Base-by-base conservation (phyloP, 768 basidiomycete genomes). In the Tulasnella sp. region DNA sequence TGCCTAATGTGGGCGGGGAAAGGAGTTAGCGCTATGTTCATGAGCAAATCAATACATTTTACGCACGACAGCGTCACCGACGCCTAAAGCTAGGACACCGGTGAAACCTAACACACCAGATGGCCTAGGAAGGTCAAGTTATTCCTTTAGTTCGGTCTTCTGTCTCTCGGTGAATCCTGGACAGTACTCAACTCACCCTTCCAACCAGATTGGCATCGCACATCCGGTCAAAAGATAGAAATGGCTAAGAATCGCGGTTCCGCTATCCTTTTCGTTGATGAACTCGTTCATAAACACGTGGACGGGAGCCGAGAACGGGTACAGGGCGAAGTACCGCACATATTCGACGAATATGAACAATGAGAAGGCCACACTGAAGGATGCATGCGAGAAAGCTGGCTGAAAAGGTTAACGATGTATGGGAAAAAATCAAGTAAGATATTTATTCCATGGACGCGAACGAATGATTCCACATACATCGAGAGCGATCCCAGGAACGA, bases 231-330 rank as follows among this genome's bases (percentile, higher is more conserved):
- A 74, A 46, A 99, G 74, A 73, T 97, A 99, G 68, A 99, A 99
- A 72, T 99, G 96, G 66, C 92, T 93, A 64, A 99, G 71, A 65
- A 99, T 93, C 25, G 92, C 96, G 10, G 93, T 94, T 2, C 96
- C 96, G 51, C 84, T 79, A 71, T 99, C 96, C 72, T 90, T 89
- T 65, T 85, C 79, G 72, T 99, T 96, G 69, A 98, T 75, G 68
- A 99, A 99, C 69, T 99, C 96, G 73, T 87, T 88, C 82, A 99
- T 83, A 71, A 99, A 99, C 57, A 97, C 73, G 72, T 99, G 96
- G 19, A 99, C 82, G 10, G 82, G 75, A 9, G 88, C 93, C 12
- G 92, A 92, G 65, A 97, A 88, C 2, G 96, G 96, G 73, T 96
- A 97, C 50, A 99, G 80, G 38, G 96, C 96, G 71, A 98, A 99